Conservation (phyloP, 768 basidiomycete species). For the Lyophyllum atratum region DNA sequence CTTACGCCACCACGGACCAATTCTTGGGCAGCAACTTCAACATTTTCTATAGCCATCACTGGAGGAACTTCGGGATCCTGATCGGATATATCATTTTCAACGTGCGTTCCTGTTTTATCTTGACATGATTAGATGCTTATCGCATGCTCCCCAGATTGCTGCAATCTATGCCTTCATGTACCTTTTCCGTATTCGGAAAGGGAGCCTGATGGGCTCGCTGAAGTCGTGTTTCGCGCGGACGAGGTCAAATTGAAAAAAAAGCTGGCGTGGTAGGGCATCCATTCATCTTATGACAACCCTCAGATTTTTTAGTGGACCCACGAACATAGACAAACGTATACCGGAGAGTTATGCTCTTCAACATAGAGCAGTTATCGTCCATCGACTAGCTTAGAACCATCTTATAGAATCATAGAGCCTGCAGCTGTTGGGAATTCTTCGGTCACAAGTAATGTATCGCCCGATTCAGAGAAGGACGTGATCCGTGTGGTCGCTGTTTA, state of each 20-base stretch:
- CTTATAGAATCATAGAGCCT: too few relatives aligned
- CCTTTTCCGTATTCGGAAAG: conserved; percentile 16
- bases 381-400: too few relatives aligned
- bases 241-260: background rate
- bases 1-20: conserved; percentile 51
- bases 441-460: too few relatives aligned
- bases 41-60: conserved; percentile 55
- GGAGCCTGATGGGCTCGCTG: conserved; percentile 6
- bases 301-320: too few relatives aligned
- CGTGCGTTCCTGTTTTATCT: conserved; percentile 25
- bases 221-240: conserved; percentile 5
- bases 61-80: conserved; percentile 55
- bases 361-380: too few relatives aligned
- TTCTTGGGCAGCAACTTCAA: conserved; percentile 60
- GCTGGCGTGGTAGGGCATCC: too few relatives aligned
- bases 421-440: too few relatives aligned
- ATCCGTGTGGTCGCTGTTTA: too few relatives aligned
- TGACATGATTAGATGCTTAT: background rate
- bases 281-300: too few relatives aligned
- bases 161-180: conserved; percentile 55
- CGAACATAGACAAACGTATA: too few relatives aligned
- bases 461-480: too few relatives aligned
- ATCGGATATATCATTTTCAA: conserved; percentile 50
- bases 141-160: conserved; percentile 36
- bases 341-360: too few relatives aligned